Evolutionary conservation across 345 rosid species (phyloP).

Genomic region (Moricandia moricandioides): DNA sequence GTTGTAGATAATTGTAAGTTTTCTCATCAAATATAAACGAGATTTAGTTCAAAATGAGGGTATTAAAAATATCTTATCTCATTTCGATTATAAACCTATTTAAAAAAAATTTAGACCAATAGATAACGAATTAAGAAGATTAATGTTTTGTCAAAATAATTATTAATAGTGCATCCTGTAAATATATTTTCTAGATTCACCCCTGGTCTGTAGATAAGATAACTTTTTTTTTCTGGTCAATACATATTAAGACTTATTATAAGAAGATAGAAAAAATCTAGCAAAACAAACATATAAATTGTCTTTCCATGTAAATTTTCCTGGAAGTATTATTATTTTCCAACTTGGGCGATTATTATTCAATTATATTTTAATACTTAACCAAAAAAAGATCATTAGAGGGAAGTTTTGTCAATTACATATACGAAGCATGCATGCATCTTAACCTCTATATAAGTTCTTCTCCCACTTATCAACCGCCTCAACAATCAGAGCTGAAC

Average conservation of each 20-base stretch:
- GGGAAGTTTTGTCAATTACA: not conserved
- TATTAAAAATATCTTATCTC: no score
- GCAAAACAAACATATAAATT: not conserved
- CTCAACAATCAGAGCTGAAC: slow-evolving; percentile 7
- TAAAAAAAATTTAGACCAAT: no score
- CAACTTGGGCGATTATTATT: not conserved
- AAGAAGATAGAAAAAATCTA: not conserved
- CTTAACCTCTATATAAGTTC: slow-evolving; percentile 16
- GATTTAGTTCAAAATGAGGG: no score
- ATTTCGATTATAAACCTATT: no score
- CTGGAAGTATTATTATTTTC: slow-evolving; percentile 7
- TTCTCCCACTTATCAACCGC: slow-evolving; percentile 6
- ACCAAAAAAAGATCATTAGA: not conserved
- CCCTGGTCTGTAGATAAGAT: not conserved
- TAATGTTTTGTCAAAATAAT: no score
- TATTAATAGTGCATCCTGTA: not conserved
- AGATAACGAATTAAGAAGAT: no score
- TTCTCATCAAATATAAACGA: no score
- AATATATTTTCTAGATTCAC: not conserved
- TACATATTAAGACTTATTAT: not conserved
- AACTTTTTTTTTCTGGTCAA: not conserved
- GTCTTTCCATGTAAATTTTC: not conserved
- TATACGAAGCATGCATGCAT: slow-evolving; percentile 12
- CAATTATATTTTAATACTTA: not conserved
- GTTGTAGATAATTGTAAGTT: no score